Evolutionary conservation across 2,329 filamentous ascomycete species (phyloP), one percentile per base, ranked within the genome.

Genomic region (Aspergillus thermomutatus): DNA sequence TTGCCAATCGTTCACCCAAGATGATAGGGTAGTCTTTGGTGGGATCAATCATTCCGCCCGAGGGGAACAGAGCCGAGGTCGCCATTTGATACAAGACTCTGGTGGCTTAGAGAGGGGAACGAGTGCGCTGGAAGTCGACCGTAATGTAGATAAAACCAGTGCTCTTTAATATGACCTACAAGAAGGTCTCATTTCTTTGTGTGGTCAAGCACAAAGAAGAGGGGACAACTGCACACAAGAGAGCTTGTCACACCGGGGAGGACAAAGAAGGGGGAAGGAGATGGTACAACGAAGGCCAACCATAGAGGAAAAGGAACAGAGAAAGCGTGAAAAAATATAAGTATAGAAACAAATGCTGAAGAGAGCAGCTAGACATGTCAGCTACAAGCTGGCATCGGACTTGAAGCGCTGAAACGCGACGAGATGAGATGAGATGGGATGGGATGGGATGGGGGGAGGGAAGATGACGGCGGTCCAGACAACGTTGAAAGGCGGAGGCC

Each of bases 1-100:
- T 68, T 31, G 73, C 69, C 25, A 80, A 64, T 58, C 69, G 71
- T 47, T 78, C 75, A 17, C 77, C 76, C 51, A 79, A 67, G 26
- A 79, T 65, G 60, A 80, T 75, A 23, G 77, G 76, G 61, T 78
- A 79, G 52, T 79, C 77, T 58, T 77, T 77, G 55, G 74, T 74
- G 34, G 75, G 76, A 64, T 78, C 76, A 59, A 78, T 72, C 67
- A 75, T 64, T 48, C 67, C 66, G 55, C 64, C 67, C 55, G 66
- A 58, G 23, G 70, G 64, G 46, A 72, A 54, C 26, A 37, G 5
- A 17, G 70, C 62, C 58, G 71, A 70, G 63, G 68, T 61, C 51
- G 71, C 68, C 69, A 74, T 73, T 37, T 55, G 54, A 54, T 57
- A 60, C 52, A 50, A 48, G 53, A 49, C 55, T 41, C 19, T 47